These are phyloP conservation scores for Suhomyces sp. DNA, from an alignment of 805 yeast genomes.

Conservation along the genomic window DNA sequence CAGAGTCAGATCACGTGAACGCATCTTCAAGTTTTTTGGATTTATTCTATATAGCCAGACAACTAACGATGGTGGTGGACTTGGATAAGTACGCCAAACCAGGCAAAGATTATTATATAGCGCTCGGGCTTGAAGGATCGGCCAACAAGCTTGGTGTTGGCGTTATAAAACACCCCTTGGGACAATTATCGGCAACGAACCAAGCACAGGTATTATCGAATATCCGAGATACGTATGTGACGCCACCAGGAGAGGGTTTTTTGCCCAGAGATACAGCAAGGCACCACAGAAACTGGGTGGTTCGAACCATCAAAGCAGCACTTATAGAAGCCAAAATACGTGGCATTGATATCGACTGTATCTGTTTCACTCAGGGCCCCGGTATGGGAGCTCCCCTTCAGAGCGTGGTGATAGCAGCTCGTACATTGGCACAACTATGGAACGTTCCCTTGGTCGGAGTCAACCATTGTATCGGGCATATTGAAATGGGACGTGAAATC, in stretches of 20 bases:
- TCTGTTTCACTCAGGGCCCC: slow-evolving; percentile 96
- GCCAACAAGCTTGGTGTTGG: slow-evolving; percentile 97
- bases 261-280: slow-evolving; percentile 95
- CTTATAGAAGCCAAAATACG: slow-evolving; percentile 56
- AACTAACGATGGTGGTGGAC: slow-evolving; percentile 34
- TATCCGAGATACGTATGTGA: slow-evolving; percentile 88
- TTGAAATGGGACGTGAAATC: slow-evolving; percentile 98
- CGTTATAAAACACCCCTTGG: slow-evolving; percentile 69
- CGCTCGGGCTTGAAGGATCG: slow-evolving; percentile 93
- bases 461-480: slow-evolving; percentile 96
- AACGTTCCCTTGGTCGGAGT: slow-evolving; percentile 86
- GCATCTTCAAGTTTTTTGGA: neutral
- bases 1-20: neutral
- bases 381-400: slow-evolving; percentile 99
- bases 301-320: slow-evolving; percentile 67
- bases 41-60: neutral
- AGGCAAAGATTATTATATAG: slow-evolving; percentile 55
- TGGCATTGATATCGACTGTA: slow-evolving; percentile 61
- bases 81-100: slow-evolving; percentile 44
- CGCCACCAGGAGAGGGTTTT: slow-evolving; percentile 99
- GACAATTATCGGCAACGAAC: slow-evolving; percentile 53
- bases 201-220: slow-evolving; percentile 80
- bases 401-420: slow-evolving; percentile 87
- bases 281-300: slow-evolving; percentile 95
- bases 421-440: slow-evolving; percentile 81